phyloP scores from a whole-genome alignment of 257 asterid species.

The Solanum paucissectum region DNA sequence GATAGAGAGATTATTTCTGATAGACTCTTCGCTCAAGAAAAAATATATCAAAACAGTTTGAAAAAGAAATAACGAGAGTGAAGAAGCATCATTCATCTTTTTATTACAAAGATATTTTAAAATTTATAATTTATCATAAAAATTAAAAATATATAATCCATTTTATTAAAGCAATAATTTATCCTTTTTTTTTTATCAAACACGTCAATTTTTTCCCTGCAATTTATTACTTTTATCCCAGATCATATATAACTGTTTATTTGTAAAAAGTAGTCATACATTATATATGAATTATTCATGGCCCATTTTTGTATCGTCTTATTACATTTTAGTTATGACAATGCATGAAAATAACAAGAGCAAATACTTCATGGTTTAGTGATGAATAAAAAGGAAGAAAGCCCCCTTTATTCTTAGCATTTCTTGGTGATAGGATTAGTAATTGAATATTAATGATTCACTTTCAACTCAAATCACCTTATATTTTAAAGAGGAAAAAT shows the following conservation, averaged over 20 bases:
- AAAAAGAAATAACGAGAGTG: not conserved
- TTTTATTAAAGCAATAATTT: not conserved
- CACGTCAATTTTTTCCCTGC: no score
- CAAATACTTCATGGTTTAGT: not conserved
- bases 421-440: not conserved
- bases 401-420: not conserved
- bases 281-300: not conserved
- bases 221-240: not conserved
- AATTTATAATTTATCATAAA: not conserved
- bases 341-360: not conserved
- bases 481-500: not conserved
- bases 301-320: not conserved
- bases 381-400: not conserved
- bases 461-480: not conserved
- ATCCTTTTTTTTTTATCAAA: no score
- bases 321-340: not conserved
- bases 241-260: not conserved
- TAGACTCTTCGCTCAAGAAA: not conserved
- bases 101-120: not conserved
- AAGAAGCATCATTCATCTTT: not conserved
- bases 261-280: not conserved
- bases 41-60: not conserved
- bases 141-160: not conserved
- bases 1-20: no score
- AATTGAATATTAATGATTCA: not conserved